Base-by-base conservation (phyloP, 2,329 filamentous ascomycete genomes). In the Fusarium verticillioides region DNA sequence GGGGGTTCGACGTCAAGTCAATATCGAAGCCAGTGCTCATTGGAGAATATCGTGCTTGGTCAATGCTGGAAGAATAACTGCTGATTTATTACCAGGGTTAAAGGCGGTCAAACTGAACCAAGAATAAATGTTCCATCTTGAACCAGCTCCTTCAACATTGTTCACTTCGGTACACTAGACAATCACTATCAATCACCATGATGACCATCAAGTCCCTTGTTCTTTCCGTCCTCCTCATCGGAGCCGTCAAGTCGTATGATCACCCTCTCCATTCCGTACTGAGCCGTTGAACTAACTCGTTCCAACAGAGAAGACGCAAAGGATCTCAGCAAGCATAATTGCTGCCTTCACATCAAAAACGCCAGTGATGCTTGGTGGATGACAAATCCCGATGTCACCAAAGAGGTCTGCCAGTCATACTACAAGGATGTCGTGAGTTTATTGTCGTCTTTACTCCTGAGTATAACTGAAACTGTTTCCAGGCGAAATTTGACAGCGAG, bases 251-350 rank as follows among this genome's bases (percentile, higher is more conserved):
- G 2, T 13, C 23, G 50, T 53, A 37, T 28, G n/a, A 3, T 12
- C 2, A 23, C 1, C 0, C 30, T 5, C 47, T 15, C 3, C 0
- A 11, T 23, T 3, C 6, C 1, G 1, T 26, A 26, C 1, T 1
- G 1, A 8, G 0, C 4, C n/a, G 2, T 15, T 6, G 6, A 21
- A 21, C 49, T 26, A 11, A 52, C 12, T 21, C 18, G 6, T 1
- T 5, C 3, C 3, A 6, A 36, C 4, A 52, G n/a, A 6, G 2
- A 52, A 0, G 49, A 21, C 12, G 3, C 28, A 13, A 32, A 50
- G 5, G 21, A 50, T 34, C 32, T 26, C 12, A 36, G 32, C 32
- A 36, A 36, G 12, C 49, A 26, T 7, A 36, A 52, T 4, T 52
- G 32, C 9, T 26, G 32, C 6, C 49, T 52, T 4, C 49, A 36